Percentiles rank a stretch among this genome's conserved stretches.
Conservation (phyloP, 2,329 filamentous ascomycete species). For the Aspergillus novofumigatus region DNA sequence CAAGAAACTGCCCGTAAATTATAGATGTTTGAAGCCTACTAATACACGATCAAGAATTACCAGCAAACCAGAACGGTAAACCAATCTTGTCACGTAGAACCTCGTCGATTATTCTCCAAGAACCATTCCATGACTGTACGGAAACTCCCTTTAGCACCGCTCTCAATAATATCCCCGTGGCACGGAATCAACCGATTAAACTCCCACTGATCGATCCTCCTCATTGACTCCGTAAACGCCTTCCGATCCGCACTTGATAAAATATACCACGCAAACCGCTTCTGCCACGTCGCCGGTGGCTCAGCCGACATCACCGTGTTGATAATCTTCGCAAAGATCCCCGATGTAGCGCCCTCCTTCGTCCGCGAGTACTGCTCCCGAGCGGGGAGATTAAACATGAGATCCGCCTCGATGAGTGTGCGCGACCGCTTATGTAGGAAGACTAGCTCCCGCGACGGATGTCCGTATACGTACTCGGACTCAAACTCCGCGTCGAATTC, state of each 20-base stretch:
- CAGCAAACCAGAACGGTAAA: neutral
- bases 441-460: slow-evolving; percentile 82
- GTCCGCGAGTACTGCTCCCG: slow-evolving; percentile 73
- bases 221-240: slow-evolving; percentile 66
- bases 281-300: slow-evolving; percentile 67
- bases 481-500: slow-evolving; percentile 88
- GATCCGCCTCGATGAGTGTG: slow-evolving; percentile 81
- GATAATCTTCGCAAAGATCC: slow-evolving; percentile 57
- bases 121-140: slow-evolving; percentile 81
- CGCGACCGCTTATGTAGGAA: slow-evolving; percentile 76
- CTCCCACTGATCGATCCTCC: slow-evolving; percentile 71
- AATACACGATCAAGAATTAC: neutral
- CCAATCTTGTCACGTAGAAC: slow-evolving; percentile 4
- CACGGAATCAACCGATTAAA: slow-evolving; percentile 84
- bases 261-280: slow-evolving; percentile 77
- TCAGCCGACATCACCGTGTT: slow-evolving; percentile 52
- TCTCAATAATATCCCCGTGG: slow-evolving; percentile 85
- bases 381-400: slow-evolving; percentile 87
- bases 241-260: slow-evolving; percentile 57
- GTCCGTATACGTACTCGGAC: slow-evolving; percentile 73
- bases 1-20: neutral
- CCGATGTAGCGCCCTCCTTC: slow-evolving; percentile 51
- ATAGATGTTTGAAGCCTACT: neutral
- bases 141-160: slow-evolving; percentile 69
- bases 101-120: slow-evolving; percentile 43